Conservation (phyloP, 768 basidiomycete genomes). For the Phaeolepiota aurea region DNA sequence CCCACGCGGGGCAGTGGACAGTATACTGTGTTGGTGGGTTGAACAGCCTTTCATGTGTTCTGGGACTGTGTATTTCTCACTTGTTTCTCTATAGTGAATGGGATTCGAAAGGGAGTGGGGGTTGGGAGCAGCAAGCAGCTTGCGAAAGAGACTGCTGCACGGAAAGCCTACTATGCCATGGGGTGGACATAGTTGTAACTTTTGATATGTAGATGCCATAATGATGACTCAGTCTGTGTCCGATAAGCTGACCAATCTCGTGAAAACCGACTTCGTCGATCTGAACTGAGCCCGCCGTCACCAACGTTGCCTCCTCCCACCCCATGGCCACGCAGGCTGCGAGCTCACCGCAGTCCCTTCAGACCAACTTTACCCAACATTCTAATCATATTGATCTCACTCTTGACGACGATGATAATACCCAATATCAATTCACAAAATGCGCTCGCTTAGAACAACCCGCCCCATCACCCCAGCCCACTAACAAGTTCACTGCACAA, state of each 20-base stretch:
- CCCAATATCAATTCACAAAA: conserved; percentile 29
- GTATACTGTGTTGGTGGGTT: conserved; percentile 61
- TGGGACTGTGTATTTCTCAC: conserved; percentile 2
- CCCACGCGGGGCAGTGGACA: conserved; percentile 62
- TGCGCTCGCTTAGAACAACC: conserved; percentile 32
- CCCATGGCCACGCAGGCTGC: not conserved
- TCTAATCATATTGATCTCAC: conserved; percentile 65
- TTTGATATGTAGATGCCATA: conserved; percentile 4
- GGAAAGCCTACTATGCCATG: conserved; percentile 64
- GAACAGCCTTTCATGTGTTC: no score
- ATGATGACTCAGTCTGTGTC: not conserved
- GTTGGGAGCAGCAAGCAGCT: conserved; percentile 62
- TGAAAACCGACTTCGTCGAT: no score
- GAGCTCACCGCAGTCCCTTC: not conserved
- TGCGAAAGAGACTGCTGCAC: conserved; percentile 73
- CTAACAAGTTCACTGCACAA: conserved; percentile 8
- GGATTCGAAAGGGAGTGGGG: conserved; percentile 59
- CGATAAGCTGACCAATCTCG: conserved; percentile 7
- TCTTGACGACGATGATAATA: conserved; percentile 51
- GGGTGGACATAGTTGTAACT: conserved; percentile 47
- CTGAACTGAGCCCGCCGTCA: not conserved
- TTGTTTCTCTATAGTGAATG: conserved; percentile 44
- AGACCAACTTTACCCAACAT: conserved; percentile 29
- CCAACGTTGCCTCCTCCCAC: not conserved
- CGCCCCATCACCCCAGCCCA: not conserved